Evolutionary conservation across 768 basidiomycete species (phyloP).

Genomic region (Gloeophyllum trabeum): DNA sequence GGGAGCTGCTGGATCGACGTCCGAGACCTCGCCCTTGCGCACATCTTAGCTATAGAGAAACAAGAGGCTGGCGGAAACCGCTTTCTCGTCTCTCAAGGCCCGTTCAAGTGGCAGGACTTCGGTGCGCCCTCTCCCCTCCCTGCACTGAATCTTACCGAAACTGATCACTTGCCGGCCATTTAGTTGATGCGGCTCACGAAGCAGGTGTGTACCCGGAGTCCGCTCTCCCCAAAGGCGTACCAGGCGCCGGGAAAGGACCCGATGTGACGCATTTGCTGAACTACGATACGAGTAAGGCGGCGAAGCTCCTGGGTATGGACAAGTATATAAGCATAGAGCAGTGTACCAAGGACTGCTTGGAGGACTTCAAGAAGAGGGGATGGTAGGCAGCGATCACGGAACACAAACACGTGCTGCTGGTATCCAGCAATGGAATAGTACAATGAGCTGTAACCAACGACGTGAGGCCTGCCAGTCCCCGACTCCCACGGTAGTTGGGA

Average conservation of each 20-base stretch:
- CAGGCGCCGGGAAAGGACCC: constrained; percentile 5
- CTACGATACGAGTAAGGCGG: constrained; percentile 26
- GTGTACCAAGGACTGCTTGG: constrained; percentile 26
- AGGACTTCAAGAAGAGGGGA: constrained; percentile 30
- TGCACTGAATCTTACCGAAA: neutral
- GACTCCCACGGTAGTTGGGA: no score
- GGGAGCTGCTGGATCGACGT: constrained; percentile 16
- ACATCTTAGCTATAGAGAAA: constrained; percentile 12
- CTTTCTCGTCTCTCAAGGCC: constrained; percentile 16
- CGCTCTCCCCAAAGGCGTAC: constrained; percentile 7
- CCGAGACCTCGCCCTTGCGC: constrained; percentile 16
- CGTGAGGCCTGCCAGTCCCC: no score
- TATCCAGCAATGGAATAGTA: no score
- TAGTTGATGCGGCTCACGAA: neutral
- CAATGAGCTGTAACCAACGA: no score
- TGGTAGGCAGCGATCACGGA: no score
- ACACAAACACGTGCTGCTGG: no score
- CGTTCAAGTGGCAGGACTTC: constrained; percentile 3
- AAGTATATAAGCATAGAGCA: constrained; percentile 29
- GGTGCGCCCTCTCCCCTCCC: neutral
- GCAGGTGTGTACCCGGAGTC: constrained; percentile 1
- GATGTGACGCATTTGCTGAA: constrained; percentile 13
- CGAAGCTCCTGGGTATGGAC: constrained; percentile 25
- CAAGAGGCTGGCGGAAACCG: constrained; percentile 21
- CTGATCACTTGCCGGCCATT: neutral